Conservation (phyloP, 176 grass and related monocot genomes). For the Eremochloa ophiuroides region DNA sequence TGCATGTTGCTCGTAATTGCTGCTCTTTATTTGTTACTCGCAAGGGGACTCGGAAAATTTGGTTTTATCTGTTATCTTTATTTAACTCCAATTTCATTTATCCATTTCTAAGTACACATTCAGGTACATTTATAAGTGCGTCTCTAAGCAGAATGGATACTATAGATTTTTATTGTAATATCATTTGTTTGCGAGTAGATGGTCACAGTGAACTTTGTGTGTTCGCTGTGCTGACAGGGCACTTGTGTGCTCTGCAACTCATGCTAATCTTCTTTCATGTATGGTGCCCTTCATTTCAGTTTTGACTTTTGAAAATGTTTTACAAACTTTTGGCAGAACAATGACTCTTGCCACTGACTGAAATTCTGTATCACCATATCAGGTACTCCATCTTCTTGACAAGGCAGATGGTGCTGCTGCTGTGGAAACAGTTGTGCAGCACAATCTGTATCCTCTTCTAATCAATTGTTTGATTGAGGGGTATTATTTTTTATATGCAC, state of each 20-base stretch:
- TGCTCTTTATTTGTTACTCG: background rate
- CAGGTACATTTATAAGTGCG: background rate
- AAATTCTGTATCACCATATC: slow-evolving; percentile 25
- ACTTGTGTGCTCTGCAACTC: slow-evolving; percentile 3
- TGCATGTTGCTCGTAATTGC: background rate
- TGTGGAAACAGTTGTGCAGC: slow-evolving; percentile 54
- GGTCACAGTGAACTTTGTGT: background rate
- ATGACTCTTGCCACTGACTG: background rate
- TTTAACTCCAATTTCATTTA: background rate
- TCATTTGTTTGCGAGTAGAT: background rate
- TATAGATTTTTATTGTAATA: slow-evolving; percentile 11
- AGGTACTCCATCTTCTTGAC: slow-evolving; percentile 76
- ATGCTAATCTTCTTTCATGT: background rate
- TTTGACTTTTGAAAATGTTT: background rate
- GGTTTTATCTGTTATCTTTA: background rate
- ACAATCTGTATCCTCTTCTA: slow-evolving; percentile 80
- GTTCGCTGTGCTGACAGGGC: background rate
- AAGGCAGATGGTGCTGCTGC: slow-evolving; percentile 45
- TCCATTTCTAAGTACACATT: background rate
- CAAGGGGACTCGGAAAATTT: background rate
- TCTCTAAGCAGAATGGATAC: background rate
- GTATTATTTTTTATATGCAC: slow-evolving; percentile 32
- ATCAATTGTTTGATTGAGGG: slow-evolving; percentile 80
- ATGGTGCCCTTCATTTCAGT: background rate
- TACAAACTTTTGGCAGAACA: background rate